Percentiles rank a stretch among this genome's conserved stretches.
phyloP scores from a whole-genome alignment of 2,329 filamentous ascomycete genomes.

The Capronia epimyces region DNA sequence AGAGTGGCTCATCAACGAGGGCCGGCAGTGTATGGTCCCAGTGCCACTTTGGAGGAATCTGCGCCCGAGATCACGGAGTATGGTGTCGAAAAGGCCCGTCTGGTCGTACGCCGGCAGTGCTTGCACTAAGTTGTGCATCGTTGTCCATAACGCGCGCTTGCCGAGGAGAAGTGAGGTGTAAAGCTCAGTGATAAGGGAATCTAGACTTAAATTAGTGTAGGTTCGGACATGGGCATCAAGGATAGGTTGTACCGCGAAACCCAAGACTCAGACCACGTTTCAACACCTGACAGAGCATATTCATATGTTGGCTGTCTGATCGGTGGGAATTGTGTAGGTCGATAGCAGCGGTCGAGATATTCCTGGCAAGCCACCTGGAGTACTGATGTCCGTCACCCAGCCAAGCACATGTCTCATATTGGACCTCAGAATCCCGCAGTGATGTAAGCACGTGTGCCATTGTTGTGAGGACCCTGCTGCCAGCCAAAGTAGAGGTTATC shows the following conservation, averaged over 20 bases:
- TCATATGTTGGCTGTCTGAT: slow-evolving; percentile 28
- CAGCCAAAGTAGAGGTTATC: slow-evolving; percentile 52
- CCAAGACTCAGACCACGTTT: slow-evolving; percentile 64
- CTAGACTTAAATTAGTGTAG: slow-evolving; percentile 29
- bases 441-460: slow-evolving; percentile 51
- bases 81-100: slow-evolving; percentile 40
- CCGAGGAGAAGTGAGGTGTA: slow-evolving; percentile 37
- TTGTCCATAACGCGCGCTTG: slow-evolving; percentile 28
- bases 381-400: slow-evolving; percentile 60
- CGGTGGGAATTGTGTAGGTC: slow-evolving; percentile 38
- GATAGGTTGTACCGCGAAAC: slow-evolving; percentile 55
- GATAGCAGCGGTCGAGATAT: slow-evolving; percentile 48
- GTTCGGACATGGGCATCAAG: slow-evolving; percentile 14
- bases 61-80: slow-evolving; percentile 43
- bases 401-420: slow-evolving; percentile 47
- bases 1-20: slow-evolving; percentile 9
- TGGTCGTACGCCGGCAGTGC: slow-evolving; percentile 47
- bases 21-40: slow-evolving; percentile 13
- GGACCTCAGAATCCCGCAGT: slow-evolving; percentile 31
- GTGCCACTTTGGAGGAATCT: slow-evolving; percentile 34
- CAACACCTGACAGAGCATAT: slow-evolving; percentile 42
- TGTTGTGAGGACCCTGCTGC: slow-evolving; percentile 55
- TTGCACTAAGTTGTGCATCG: slow-evolving; percentile 38
- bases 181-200: slow-evolving; percentile 38
- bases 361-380: slow-evolving; percentile 64